phyloP scores from a whole-genome alignment of 805 yeast species.

The Zygoascus ofunaensis region DNA sequence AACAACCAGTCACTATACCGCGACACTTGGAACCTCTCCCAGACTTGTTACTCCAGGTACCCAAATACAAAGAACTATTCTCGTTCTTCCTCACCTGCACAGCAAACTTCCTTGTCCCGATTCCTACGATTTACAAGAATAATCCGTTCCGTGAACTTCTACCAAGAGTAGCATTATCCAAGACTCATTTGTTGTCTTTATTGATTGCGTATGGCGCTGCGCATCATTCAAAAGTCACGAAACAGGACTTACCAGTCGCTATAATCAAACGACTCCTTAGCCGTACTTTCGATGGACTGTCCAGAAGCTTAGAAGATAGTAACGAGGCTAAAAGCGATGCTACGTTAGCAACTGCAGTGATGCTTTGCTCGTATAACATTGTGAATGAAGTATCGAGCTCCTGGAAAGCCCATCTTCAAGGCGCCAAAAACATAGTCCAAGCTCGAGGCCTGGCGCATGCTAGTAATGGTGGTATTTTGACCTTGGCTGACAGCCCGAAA shows the following conservation, averaged over 20 bases:
- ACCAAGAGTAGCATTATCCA: constrained; percentile 60
- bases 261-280: constrained; percentile 45
- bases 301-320: constrained; percentile 42
- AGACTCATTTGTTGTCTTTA: constrained; percentile 46
- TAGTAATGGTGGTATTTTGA: constrained; percentile 12
- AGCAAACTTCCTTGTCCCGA: constrained; percentile 54
- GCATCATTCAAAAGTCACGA: constrained; percentile 25
- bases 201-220: constrained; percentile 43
- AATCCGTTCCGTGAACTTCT: constrained; percentile 59
- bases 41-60: constrained; percentile 48
- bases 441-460: constrained; percentile 39
- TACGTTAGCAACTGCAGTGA: constrained; percentile 52
- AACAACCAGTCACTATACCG: constrained; percentile 18
- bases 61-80: constrained; percentile 51
- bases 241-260: constrained; percentile 21
- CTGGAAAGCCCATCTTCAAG: constrained; percentile 59
- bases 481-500: neutral
- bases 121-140: constrained; percentile 46
- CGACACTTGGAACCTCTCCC: constrained; percentile 44
- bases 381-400: constrained; percentile 25
- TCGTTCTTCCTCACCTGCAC: constrained; percentile 56
- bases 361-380: constrained; percentile 50
- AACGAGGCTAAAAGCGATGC: constrained; percentile 52
- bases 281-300: constrained; percentile 48
- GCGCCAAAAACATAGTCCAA: constrained; percentile 56